Base-by-base conservation (phyloP, 176 grass and related monocot species). In the Eremochloa ophiuroides region DNA sequence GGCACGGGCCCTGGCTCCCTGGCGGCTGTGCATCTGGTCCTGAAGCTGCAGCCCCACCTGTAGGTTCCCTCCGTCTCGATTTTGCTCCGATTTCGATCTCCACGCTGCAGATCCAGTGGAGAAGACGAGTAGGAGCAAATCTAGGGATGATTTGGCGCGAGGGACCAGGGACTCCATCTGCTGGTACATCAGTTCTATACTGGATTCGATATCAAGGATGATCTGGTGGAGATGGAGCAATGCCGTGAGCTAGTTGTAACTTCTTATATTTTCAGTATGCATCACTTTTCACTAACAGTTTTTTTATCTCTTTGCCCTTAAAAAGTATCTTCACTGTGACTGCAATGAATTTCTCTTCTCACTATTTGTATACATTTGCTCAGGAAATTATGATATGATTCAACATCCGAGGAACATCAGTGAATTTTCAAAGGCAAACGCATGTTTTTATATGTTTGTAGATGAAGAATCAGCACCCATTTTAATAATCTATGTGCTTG, bases 371-470 rank as follows among this genome's bases (percentile, higher is more conserved):
- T 86, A 35, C 62, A 39, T 1, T 86, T 86, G 31, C 59, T 41
- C 89, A 99, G 96, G 93, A 55, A 99, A 99, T 47, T 99, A 99
- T 85, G 96, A 99, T 68, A 83, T 95, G 84, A 88, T 99, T 59
- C 96, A 99, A 85, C 93, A 95, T 82, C 93, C 96, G 10, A 93
- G 77, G 56, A 95, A 99, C 75, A 82, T 95, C 40, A 95, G 93
- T 60, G 87, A 88, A 75, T 85, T 91, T 80, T 84, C 96, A 65
- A 95, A 99, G 76, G 77, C 71, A 61, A 88, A 91, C 74, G 93
- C 85, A 62, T 95, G 91, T 30, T 99, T 99, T 85, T 99, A 95
- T 78, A 99, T 99, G 93, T 99, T 99, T 85, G 96, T 99, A 30
- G 96, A 99, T 62, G 93, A 99, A 76, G 88, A 95, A 90, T 95